Base-by-base conservation (phyloP, 495 filamentous ascomycete genomes). In the Amphirosellinia nigrospora region DNA sequence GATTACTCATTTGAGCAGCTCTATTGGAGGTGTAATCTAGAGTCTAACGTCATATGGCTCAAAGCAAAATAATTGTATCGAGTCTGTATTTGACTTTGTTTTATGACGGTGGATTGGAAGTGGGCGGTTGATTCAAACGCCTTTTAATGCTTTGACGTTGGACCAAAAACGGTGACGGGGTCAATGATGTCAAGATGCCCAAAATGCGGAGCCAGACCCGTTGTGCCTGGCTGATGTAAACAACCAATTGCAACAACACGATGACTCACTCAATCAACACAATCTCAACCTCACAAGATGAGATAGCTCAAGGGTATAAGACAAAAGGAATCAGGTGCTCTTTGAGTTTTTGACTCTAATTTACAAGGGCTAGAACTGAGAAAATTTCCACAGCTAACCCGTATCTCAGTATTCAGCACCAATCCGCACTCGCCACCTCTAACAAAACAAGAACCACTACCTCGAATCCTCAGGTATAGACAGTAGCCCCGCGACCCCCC, bases 261-360 rank as follows among this genome's bases (percentile, higher is more conserved):
- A 53, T 10, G n/a, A n/a, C n/a, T n/a, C n/a, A n/a, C n/a, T n/a
- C n/a, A 36, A 36, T 7, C 26, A 16, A 23, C 21, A 28, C n/a
- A 30, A 53, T 10, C 28, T 23, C 15, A 1, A 46, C 59, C 36
- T 67, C 64, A 67, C 55, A 52, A n/a, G 6, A 9, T 30, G 28
- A 43, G 19, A 41, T 32, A 26, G 23, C 34, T 64, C 48, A 36
- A n/a, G 13, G 19, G 34, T 63, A 69, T 56, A 71, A 71, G 71
- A 80, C 77, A 81, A 85, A 84, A 78, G 79, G 81, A 85, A 85
- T 83, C 79, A 82, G 82, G 82, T 84, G 81, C 82, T 85, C 69
- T 74, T 62, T 74, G 71, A 74, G 75, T 76, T 79, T 79, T 79
- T 72, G 71, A 66, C 77, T 77, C 77, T 79, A 79, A 74, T 79